Percentiles rank a stretch among this genome's conserved stretches.
Conservation (phyloP, 2,329 filamentous ascomycete species). For the Alternaria metachromatica region DNA sequence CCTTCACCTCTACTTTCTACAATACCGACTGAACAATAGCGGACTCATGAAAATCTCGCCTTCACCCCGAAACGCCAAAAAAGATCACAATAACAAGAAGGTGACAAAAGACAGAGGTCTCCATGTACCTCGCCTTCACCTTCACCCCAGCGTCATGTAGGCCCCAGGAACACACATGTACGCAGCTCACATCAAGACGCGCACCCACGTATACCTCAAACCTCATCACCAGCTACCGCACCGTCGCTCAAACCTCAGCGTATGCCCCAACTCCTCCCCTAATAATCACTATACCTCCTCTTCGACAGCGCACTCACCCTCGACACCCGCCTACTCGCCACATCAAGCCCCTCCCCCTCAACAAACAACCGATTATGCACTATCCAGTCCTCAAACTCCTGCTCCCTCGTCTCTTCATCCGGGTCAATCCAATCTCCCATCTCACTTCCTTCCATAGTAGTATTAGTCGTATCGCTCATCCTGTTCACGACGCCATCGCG, state of each 20-base stretch:
- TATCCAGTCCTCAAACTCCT: background rate
- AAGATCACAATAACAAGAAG: background rate
- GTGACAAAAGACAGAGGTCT: background rate
- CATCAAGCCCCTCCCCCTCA: background rate
- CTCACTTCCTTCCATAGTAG: background rate
- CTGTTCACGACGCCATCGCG: background rate
- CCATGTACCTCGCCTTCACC: background rate
- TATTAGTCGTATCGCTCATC: background rate
- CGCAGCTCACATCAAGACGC: background rate
- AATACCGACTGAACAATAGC: background rate
- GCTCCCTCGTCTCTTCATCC: background rate
- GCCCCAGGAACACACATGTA: background rate
- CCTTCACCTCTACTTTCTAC: background rate
- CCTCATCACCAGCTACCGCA: background rate
- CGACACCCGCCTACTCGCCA: background rate
- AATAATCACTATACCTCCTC: background rate
- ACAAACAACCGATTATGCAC: slow-evolving; percentile 5
- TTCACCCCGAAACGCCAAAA: background rate
- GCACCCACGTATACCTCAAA: background rate
- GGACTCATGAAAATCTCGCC: too few species aligned
- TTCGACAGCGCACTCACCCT: background rate
- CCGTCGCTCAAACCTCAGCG: background rate
- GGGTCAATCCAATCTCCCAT: background rate
- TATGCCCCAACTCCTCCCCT: background rate
- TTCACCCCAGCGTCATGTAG: background rate